A percentile compares a stretch with the other conserved stretches of the same genome.
These are phyloP conservation scores for Magnusiomyces tetraspermus DNA, from an alignment of 1,139 yeast genomes.

Conservation along the genomic window DNA sequence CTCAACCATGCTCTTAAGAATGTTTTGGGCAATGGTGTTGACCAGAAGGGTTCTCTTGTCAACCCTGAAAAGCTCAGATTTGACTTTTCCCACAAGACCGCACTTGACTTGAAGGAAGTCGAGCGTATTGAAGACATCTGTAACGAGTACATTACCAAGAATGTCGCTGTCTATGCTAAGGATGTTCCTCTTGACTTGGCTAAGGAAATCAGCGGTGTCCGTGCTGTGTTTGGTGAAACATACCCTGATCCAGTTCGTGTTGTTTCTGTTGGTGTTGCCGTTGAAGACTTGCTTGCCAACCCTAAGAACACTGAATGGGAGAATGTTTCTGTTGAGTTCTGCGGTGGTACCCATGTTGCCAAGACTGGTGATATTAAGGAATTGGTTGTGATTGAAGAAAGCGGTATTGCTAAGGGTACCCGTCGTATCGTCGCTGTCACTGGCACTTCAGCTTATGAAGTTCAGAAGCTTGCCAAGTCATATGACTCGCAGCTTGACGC, in stretches of 20 bases:
- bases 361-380: slow-evolving; percentile 91
- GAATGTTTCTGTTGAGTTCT: slow-evolving; percentile 77
- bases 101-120: slow-evolving; percentile 57
- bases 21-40: slow-evolving; percentile 78
- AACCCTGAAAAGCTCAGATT: slow-evolving; percentile 92
- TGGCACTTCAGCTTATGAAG: slow-evolving; percentile 82
- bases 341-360: slow-evolving; percentile 97
- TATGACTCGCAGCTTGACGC: slow-evolving; percentile 52
- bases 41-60: slow-evolving; percentile 95
- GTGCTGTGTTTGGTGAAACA: slow-evolving; percentile 98
- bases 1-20: slow-evolving; percentile 81
- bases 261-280: slow-evolving; percentile 87
- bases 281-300: slow-evolving; percentile 63
- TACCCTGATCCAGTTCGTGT: slow-evolving; percentile 99
- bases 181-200: slow-evolving; percentile 73
- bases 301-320: slow-evolving; percentile 71
- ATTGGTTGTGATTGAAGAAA: slow-evolving; percentile 81
- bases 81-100: slow-evolving; percentile 88
- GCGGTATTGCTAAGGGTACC: slow-evolving; percentile 97
- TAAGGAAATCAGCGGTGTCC: slow-evolving; percentile 65
- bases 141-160: slow-evolving; percentile 60
- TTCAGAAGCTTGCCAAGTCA: slow-evolving; percentile 71
- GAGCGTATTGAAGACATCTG: slow-evolving; percentile 65
- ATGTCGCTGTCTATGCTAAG: slow-evolving; percentile 65
- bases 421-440: slow-evolving; percentile 97